phyloP scores from a whole-genome alignment of 2,329 filamentous ascomycete genomes.

The Aureobasidium lini region DNA sequence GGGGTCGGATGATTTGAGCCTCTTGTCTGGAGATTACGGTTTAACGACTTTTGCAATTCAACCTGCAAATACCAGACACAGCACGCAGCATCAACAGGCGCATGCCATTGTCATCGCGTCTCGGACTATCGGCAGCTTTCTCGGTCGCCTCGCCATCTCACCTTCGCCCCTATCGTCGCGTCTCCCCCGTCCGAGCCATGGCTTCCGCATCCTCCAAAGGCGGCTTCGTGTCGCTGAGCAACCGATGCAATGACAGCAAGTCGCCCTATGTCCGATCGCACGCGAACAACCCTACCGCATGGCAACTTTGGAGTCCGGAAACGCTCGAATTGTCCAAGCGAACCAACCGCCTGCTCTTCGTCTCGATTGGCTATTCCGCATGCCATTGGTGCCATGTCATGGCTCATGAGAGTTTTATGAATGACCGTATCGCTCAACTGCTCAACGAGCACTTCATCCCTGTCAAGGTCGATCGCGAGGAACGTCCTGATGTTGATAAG shows the following conservation, averaged over 20 bases:
- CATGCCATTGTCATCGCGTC: conserved; percentile 6
- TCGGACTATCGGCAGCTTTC: background rate
- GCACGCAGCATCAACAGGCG: background rate
- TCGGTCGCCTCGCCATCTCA: background rate
- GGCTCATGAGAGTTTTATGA: conserved; percentile 84
- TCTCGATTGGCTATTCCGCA: conserved; percentile 90
- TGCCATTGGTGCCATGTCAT: conserved; percentile 93
- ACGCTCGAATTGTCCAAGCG: conserved; percentile 68
- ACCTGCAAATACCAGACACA: background rate
- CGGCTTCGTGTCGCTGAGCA: conserved; percentile 26
- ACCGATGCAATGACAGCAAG: conserved; percentile 53
- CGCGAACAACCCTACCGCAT: conserved; percentile 74
- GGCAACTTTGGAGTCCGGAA: conserved; percentile 81
- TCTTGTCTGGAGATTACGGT: background rate
- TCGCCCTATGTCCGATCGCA: conserved; percentile 67
- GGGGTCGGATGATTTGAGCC: background rate
- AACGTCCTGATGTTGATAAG: conserved; percentile 85
- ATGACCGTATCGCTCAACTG: conserved; percentile 68
- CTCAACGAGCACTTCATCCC: conserved; percentile 86
- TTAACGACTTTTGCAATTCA: background rate
- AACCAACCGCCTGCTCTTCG: conserved; percentile 82
- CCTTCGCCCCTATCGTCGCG: background rate
- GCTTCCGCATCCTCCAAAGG: background rate
- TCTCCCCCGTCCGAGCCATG: background rate
- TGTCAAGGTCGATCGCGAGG: conserved; percentile 87